Percentiles rank a stretch among this genome's conserved stretches.
Conservation (phyloP, 2,329 filamentous ascomycete genomes). For the Colletotrichum melonis region DNA sequence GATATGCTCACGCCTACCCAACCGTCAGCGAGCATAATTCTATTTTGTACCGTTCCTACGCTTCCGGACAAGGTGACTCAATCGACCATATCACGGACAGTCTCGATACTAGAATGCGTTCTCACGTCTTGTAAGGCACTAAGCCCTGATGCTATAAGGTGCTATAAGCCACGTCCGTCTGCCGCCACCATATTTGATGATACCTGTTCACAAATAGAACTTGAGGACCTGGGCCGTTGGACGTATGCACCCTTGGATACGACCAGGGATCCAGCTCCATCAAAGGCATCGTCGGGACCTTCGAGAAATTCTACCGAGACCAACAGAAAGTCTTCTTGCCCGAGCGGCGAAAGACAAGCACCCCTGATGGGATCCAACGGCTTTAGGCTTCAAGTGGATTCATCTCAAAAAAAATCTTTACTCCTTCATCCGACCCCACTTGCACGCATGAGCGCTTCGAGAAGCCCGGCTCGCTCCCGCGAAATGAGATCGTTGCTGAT, state of each 20-base stretch:
- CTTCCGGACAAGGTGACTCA: not conserved
- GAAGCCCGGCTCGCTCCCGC: constrained; percentile 15
- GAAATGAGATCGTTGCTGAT: constrained; percentile 5
- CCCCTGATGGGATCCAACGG: not conserved
- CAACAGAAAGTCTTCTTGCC: not conserved
- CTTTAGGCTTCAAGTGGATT: constrained; percentile 6
- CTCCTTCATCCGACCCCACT: not conserved
- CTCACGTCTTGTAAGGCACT: not conserved
- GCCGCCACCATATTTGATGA: too few species aligned
- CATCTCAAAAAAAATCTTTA: not conserved
- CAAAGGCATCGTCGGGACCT: not conserved
- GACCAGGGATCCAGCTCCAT: not conserved
- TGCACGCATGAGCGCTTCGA: not conserved
- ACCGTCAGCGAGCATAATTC: not conserved
- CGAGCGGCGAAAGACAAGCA: not conserved
- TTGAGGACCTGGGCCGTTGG: not conserved
- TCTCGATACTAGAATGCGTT: not conserved
- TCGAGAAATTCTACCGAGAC: not conserved
- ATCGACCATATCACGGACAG: not conserved
- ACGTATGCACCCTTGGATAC: not conserved
- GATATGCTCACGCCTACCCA: not conserved
- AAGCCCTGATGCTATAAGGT: not conserved
- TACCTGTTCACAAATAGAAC: too few species aligned
- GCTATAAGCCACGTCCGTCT: not conserved
- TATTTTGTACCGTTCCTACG: not conserved